Evolutionary conservation across 805 yeast species (phyloP).

Genomic region (Grigorovia jiainica): DNA sequence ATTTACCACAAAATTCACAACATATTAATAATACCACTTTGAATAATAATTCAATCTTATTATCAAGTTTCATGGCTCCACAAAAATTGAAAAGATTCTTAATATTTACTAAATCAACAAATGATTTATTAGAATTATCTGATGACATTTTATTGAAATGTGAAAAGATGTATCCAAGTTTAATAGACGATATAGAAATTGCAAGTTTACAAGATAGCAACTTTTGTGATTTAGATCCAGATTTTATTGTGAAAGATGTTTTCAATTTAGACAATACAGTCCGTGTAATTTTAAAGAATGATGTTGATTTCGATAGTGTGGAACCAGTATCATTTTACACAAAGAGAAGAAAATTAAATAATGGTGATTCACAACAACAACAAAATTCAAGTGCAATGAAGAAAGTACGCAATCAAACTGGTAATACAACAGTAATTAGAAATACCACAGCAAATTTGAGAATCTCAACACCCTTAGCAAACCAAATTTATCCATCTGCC

Average conservation of each 20-base stretch:
- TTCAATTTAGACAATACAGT: conserved; percentile 43
- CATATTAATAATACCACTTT: conserved; percentile 3
- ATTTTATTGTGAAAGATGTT: conserved; percentile 54
- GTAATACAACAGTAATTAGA: conserved; percentile 5
- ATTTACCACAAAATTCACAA: conserved; percentile 5
- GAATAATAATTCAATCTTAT: conserved; percentile 8
- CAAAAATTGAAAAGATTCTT: conserved; percentile 43
- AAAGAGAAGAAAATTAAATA: conserved; percentile 19
- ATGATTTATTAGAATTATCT: conserved; percentile 40
- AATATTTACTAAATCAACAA: conserved; percentile 46
- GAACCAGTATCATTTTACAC: conserved; percentile 20
- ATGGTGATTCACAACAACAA: conserved; percentile 6
- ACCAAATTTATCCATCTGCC: conserved; percentile 30
- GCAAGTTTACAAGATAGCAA: conserved; percentile 57
- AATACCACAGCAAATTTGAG: conserved; percentile 15
- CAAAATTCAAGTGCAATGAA: conserved; percentile 12
- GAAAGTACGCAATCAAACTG: conserved; percentile 15
- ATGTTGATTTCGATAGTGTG: conserved; percentile 26
- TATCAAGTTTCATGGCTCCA: conserved; percentile 8
- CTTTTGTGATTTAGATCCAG: conserved; percentile 74
- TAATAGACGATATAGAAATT: conserved; percentile 43
- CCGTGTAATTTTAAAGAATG: conserved; percentile 36
- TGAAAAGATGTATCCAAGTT: conserved; percentile 52
- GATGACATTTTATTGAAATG: conserved; percentile 48
- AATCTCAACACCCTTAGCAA: conserved; percentile 33